Conservation (phyloP, 2,329 filamentous ascomycete species). For the Zarea fungicola region DNA sequence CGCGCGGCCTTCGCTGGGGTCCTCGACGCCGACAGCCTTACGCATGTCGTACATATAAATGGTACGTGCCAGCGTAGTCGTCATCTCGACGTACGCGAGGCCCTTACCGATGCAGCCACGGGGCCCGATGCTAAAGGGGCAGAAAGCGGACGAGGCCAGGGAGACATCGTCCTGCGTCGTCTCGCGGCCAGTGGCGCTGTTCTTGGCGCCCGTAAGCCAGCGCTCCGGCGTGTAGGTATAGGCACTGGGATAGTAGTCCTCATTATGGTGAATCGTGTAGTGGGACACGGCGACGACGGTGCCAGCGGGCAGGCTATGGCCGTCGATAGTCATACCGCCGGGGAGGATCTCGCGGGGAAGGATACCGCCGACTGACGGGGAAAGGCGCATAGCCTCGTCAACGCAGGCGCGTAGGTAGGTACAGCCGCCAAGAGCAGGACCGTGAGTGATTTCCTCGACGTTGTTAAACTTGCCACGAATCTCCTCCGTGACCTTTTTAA, state of each 20-base stretch:
- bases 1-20: conserved; percentile 47
- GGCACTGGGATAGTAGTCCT: conserved; percentile 54
- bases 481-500: conserved; percentile 45
- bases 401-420: conserved; percentile 59
- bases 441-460: conserved; percentile 52
- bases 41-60: conserved; percentile 58
- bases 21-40: conserved; percentile 41
- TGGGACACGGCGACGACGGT: conserved; percentile 60
- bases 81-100: conserved; percentile 63
- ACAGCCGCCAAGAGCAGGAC: conserved; percentile 43
- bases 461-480: conserved; percentile 46
- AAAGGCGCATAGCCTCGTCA: conserved; percentile 61
- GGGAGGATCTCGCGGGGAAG: conserved; percentile 54
- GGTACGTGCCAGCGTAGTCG: conserved; percentile 54
- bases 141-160: conserved; percentile 63
- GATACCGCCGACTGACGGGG: conserved; percentile 55
- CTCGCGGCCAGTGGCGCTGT: conserved; percentile 28
- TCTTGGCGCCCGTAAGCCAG: conserved; percentile 51
- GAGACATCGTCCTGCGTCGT: conserved; percentile 47
- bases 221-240: conserved; percentile 59
- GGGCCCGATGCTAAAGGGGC: conserved; percentile 66
- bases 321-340: conserved; percentile 51
- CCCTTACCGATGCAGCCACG: conserved; percentile 69
- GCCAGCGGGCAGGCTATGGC: conserved; percentile 49
- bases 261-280: conserved; percentile 65